A percentile compares a stretch with the other conserved stretches of the same genome.
phyloP scores from a whole-genome alignment of 129 eudicot species.

The Flaveria linearis region DNA sequence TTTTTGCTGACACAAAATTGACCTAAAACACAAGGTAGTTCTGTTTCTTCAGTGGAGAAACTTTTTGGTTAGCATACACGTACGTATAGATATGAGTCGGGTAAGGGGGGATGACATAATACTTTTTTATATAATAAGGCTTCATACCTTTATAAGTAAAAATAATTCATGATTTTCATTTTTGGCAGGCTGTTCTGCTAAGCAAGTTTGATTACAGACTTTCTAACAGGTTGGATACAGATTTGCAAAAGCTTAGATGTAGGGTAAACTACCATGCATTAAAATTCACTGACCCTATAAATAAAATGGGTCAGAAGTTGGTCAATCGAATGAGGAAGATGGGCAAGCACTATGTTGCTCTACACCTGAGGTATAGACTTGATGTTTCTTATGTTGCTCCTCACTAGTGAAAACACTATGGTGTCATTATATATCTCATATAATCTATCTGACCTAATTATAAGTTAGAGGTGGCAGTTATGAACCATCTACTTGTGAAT shows the following conservation, averaged over 20 bases:
- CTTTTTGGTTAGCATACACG: too few relatives aligned
- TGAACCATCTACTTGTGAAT: conserved; percentile 1
- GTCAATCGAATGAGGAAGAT: conserved; percentile 63
- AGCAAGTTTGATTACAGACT: conserved; percentile 90
- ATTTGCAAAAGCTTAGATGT: conserved; percentile 89
- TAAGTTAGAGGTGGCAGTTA: not conserved
- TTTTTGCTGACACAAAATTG: not conserved
- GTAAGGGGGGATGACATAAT: not conserved
- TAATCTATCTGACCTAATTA: conserved; percentile 8
- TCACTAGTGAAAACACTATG: conserved; percentile 5
- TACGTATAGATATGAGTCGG: not conserved
- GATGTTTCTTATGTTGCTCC: conserved; percentile 17
- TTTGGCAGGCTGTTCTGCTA: conserved; percentile 75
- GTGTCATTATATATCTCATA: conserved; percentile 8
- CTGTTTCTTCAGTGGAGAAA: not conserved
- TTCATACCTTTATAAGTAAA: conserved; percentile 1
- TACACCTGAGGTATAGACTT: conserved; percentile 69
- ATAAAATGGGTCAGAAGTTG: conserved; percentile 71
- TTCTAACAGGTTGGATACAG: conserved; percentile 67
- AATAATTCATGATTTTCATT: conserved; percentile 11
- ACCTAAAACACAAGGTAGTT: not conserved
- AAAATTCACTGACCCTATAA: conserved; percentile 70
- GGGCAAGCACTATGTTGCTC: conserved; percentile 78
- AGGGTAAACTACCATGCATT: conserved; percentile 86
- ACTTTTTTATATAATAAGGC: not conserved